A percentile compares a stretch with the other conserved stretches of the same genome.
Conservation (phyloP, 257 asterid species). For the Solanum habrochaites region DNA sequence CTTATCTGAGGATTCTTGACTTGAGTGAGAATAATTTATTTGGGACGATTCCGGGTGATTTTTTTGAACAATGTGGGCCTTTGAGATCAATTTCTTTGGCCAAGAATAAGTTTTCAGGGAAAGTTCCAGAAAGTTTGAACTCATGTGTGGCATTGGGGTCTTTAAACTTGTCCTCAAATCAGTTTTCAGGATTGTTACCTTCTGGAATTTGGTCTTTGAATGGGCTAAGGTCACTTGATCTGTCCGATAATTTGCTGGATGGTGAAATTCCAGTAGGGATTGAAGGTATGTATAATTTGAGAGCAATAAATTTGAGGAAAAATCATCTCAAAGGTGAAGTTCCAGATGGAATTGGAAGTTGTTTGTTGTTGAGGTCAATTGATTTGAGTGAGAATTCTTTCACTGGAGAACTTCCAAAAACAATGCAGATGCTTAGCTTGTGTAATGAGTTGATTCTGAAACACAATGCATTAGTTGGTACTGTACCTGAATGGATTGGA, state of each 20-base stretch:
- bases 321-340: conserved; percentile 49
- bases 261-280: conserved; percentile 58
- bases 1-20: conserved; percentile 54
- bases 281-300: conserved; percentile 43
- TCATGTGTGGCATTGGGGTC: conserved; percentile 56
- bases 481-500: conserved; percentile 68
- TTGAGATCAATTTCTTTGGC: conserved; percentile 68
- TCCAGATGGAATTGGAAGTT: conserved; percentile 63
- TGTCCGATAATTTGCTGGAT: conserved; percentile 64
- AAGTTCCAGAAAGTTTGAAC: conserved; percentile 61
- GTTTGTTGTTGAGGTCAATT: conserved; percentile 46
- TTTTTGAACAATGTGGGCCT: conserved; percentile 77
- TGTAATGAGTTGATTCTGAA: conserved; percentile 37
- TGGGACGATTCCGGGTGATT: conserved; percentile 50
- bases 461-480: conserved; percentile 38
- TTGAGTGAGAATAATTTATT: conserved; percentile 67
- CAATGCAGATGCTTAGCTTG: conserved; percentile 59
- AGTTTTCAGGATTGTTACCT: conserved; percentile 61
- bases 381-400: conserved; percentile 57
- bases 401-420: conserved; percentile 53
- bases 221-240: conserved; percentile 63
- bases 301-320: conserved; percentile 42
- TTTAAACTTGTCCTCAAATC: conserved; percentile 65
- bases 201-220: conserved; percentile 55
- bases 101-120: conserved; percentile 54